Evolutionary conservation across 176 grass and related monocot species (phyloP).

Genomic region (Guadua angustifolia): DNA sequence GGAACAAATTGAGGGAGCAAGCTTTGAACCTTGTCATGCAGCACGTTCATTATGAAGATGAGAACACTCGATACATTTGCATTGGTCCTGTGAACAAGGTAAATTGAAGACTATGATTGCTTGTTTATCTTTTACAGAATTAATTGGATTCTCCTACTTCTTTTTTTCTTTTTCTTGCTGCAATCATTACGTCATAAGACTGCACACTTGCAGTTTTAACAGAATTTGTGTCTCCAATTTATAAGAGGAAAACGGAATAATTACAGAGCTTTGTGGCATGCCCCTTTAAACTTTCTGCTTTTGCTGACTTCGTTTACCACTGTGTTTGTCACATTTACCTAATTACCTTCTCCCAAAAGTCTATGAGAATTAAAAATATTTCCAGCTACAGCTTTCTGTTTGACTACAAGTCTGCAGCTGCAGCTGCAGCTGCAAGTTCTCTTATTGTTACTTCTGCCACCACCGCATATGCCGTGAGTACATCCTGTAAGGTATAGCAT

Average conservation of each 20-base stretch:
- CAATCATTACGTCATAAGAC: background rate
- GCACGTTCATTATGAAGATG: slow-evolving; percentile 99
- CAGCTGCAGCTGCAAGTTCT: background rate
- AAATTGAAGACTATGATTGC: slow-evolving; percentile 41
- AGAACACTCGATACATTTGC: slow-evolving; percentile 93
- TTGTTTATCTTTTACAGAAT: slow-evolving; percentile 2
- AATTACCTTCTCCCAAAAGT: background rate
- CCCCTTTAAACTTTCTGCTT: slow-evolving; percentile 24
- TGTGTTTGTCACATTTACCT: background rate
- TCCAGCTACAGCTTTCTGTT: slow-evolving; percentile 10
- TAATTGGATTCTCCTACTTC: background rate
- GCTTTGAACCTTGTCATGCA: slow-evolving; percentile 73
- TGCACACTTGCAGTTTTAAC: background rate
- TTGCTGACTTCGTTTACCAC: slow-evolving; percentile 20
- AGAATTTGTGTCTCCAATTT: background rate
- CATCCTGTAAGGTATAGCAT: background rate
- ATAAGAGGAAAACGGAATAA: background rate
- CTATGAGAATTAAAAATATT: slow-evolving; percentile 15
- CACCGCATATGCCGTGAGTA: background rate
- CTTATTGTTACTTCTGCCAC: background rate
- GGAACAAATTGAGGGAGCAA: slow-evolving; percentile 80
- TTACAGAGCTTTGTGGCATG: background rate
- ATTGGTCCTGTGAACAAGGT: slow-evolving; percentile 99
- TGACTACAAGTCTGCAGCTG: background rate
- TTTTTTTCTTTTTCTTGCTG: slow-evolving; percentile 18